Base-by-base conservation (phyloP, 345 rosid species). In the Geranium rotundifolium region DNA sequence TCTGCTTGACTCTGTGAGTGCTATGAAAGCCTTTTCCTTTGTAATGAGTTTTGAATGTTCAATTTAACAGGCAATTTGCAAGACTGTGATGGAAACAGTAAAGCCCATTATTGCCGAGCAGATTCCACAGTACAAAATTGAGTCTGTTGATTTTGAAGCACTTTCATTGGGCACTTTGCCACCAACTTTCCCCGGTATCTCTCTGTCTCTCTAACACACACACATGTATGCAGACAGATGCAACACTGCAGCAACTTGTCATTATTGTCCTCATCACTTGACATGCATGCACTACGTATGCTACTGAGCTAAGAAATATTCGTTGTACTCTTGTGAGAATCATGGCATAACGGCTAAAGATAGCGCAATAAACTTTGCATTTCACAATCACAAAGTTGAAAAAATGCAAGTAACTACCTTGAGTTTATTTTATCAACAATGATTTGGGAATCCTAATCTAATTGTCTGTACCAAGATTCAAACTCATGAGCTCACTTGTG, bases 31-130 rank as follows among this genome's bases (percentile, higher is more conserved):
- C 0, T 14, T 31, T 7, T 14, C 16, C 15, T 34, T 52, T n/a
- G 23, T 39, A 1, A 14, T 68, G 54, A 72, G 75, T 66, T 62
- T 70, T 64, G 55, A 20, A 30, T 57, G 58, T 63, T 71, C 34
- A 64, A 59, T 37, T 56, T 61, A 63, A 9, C 74, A 93, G 97
- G 99, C 95, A 29, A 86, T 90, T 66, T 93, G 89, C 76, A 85
- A 82, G 59, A 88, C 84, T 56, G 89, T 63, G 58, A 76, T 63
- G 80, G 68, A 76, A 39, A 84, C 80, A 59, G 97, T 89, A 19
- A 79, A 77, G 61, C 99, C 97, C 7, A 88, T 90, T 58, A 93
- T 90, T 16, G 91, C 84, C 0, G 97, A 93, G 73, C 92, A 90
- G 72, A 93, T 80, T 57, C 99, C 91, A 5, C 81, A 86, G 41